phyloP scores from a whole-genome alignment of 2,329 filamentous ascomycete species.

The Hypocreales sp. region DNA sequence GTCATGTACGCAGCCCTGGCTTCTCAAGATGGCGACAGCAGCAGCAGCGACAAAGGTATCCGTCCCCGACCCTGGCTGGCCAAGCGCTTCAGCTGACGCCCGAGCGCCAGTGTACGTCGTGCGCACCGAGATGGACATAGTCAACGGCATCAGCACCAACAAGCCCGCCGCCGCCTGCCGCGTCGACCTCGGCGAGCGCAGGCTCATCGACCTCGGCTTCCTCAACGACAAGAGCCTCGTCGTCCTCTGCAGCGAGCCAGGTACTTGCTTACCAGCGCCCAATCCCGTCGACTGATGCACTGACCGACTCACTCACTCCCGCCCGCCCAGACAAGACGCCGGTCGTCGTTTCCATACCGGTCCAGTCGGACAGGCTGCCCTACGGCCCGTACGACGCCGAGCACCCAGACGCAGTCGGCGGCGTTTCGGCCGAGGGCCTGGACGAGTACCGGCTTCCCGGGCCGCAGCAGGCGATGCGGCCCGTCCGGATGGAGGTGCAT shows the following conservation, averaged over 20 bases:
- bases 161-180: conserved; percentile 21
- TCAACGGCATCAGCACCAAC: conserved; percentile 42
- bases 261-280: conserved; percentile 10
- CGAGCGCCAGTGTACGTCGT: conserved; percentile 37
- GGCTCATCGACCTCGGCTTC: conserved; percentile 51
- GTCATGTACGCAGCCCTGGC: conserved; percentile 25
- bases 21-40: too few relatives aligned
- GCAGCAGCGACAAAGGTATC: conserved; percentile 22
- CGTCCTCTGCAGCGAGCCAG: conserved; percentile 32
- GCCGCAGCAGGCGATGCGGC: conserved; percentile 12
- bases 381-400: conserved; percentile 20
- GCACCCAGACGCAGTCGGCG: conserved; percentile 2
- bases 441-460: conserved; percentile 12
- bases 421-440: conserved; percentile 6
- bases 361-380: conserved; percentile 17
- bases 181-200: conserved; percentile 24
- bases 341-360: conserved; percentile 18
- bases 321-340: conserved; percentile 9
- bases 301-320: too few relatives aligned
- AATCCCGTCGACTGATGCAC: too few relatives aligned
- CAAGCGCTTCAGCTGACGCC: too few relatives aligned
- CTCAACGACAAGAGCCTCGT: conserved; percentile 46
- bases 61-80: too few relatives aligned
- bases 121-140: conserved; percentile 31
- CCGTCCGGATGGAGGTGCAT: conserved; percentile 36